These are phyloP conservation scores for Fusarium setosum DNA, from an alignment of 2,329 filamentous ascomycete species.

Conservation along the genomic window DNA sequence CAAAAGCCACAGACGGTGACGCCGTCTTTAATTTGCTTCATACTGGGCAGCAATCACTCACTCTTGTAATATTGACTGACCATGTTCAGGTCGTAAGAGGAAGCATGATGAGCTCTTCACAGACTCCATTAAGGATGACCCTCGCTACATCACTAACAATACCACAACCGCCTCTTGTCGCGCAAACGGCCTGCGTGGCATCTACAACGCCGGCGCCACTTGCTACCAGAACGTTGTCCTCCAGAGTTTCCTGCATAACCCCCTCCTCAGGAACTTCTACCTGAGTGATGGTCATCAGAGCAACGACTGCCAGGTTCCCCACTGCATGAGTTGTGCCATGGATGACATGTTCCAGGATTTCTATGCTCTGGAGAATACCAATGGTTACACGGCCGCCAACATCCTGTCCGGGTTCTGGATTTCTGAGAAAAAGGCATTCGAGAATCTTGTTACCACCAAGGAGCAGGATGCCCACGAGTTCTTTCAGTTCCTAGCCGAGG, in stretches of 20 bases:
- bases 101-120: constrained; percentile 79
- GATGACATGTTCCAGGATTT: constrained; percentile 81
- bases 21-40: not conserved
- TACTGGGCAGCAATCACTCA: not conserved
- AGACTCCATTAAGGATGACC: constrained; percentile 75
- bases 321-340: constrained; percentile 77
- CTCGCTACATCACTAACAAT: constrained; percentile 81
- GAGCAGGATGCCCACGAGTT: constrained; percentile 98
- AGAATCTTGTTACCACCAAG: constrained; percentile 87
- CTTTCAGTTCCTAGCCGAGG: constrained; percentile 94
- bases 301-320: constrained; percentile 73
- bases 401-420: constrained; percentile 93
- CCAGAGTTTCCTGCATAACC: constrained; percentile 94
- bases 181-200: constrained; percentile 87
- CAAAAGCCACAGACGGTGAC: not conserved
- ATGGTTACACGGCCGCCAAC: constrained; percentile 90
- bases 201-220: constrained; percentile 98
- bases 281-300: constrained; percentile 89
- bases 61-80: constrained; percentile 3
- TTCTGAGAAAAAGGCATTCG: constrained; percentile 77
- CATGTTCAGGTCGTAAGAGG: constrained; percentile 71
- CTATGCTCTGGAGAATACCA: constrained; percentile 79
- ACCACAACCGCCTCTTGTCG: constrained; percentile 84
- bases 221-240: constrained; percentile 98
- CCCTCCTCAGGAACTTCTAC: constrained; percentile 90